Evolutionary conservation across 2,329 filamentous ascomycete species (phyloP).

Genomic region (Aspergillus pseudonomiae): DNA sequence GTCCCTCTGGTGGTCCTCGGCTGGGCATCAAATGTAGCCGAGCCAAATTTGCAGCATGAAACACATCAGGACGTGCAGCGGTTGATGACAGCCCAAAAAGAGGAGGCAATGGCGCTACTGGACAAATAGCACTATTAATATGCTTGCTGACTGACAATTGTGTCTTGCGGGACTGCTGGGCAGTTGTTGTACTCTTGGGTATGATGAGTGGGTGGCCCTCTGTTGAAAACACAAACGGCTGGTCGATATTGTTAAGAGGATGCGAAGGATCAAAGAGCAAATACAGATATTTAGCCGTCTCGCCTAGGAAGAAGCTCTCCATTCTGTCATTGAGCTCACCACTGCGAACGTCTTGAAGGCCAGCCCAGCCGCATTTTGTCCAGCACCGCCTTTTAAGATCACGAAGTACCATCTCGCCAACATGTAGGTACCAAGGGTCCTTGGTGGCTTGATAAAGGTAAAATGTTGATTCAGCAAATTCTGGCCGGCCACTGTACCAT

Average conservation of each 20-base stretch:
- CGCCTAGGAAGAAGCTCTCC: conserved; percentile 98
- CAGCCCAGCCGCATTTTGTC: conserved; percentile 91
- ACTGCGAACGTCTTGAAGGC: conserved; percentile 77
- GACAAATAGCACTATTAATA: conserved; percentile 61
- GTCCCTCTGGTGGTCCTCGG: conserved; percentile 59
- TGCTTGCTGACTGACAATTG: conserved; percentile 12
- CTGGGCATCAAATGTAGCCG: conserved; percentile 75
- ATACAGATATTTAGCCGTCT: conserved; percentile 95
- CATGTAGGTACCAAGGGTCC: conserved; percentile 94
- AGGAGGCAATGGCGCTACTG: conserved; percentile 59
- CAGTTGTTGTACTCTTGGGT: conserved; percentile 53
- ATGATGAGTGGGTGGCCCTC: conserved; percentile 93
- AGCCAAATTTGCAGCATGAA: conserved; percentile 84
- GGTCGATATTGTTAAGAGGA: conserved; percentile 83
- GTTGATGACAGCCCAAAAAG: conserved; percentile 77
- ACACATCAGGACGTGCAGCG: conserved; percentile 78
- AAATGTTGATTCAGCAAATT: conserved; percentile 97
- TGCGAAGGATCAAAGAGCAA: conserved; percentile 84
- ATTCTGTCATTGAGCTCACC: conserved; percentile 91
- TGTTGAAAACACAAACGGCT: conserved; percentile 89
- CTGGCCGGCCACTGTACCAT: conserved; percentile 94
- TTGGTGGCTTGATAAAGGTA: conserved; percentile 91
- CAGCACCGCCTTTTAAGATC: conserved; percentile 89
- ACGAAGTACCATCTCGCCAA: conserved; percentile 90
- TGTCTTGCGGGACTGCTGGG: conserved; percentile 14